A percentile compares a stretch with the other conserved stretches of the same genome.
These are phyloP conservation scores for Eimeria maxima DNA, from an alignment of 169 alveolate genomes.

Conservation along the genomic window DNA sequence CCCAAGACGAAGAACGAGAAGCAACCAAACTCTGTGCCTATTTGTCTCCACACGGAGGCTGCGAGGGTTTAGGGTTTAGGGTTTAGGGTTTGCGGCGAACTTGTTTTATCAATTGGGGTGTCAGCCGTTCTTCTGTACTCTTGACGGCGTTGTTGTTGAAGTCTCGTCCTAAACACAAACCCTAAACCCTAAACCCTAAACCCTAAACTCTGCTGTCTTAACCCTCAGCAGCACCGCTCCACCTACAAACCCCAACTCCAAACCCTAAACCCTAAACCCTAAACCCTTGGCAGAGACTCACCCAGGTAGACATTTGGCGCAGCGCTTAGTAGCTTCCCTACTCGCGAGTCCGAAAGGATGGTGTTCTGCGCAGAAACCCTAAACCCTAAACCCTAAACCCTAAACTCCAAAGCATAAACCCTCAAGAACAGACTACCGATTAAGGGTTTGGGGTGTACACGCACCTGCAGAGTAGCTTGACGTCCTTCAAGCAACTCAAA, in stretches of 20 bases:
- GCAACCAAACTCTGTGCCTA: not conserved
- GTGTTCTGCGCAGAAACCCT: conserved; percentile 45
- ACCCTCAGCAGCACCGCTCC: not conserved
- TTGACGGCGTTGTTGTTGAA: conserved; percentile 35
- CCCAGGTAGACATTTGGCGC: conserved; percentile 68
- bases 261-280: conserved; percentile 20
- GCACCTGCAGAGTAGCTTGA: conserved; percentile 22
- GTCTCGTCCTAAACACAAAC: not conserved
- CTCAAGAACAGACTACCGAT: not conserved
- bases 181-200: conserved; percentile 2
- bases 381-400: conserved; percentile 1
- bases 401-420: conserved; percentile 5
- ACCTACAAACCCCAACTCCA: not conserved
- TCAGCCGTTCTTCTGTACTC: conserved; percentile 71
- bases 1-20: not conserved
- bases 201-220: not conserved
- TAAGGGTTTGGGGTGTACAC: conserved; percentile 7
- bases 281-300: not conserved
- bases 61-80: not conserved
- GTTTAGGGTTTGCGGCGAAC: not conserved
- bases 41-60: not conserved
- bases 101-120: conserved; percentile 34
- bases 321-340: conserved; percentile 65
- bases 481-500: conserved; percentile 42
- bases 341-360: conserved; percentile 51